Conservation (phyloP, 1,284 basidiomycete genomes). For the Erythrobasidium hasegawianum region DNA sequence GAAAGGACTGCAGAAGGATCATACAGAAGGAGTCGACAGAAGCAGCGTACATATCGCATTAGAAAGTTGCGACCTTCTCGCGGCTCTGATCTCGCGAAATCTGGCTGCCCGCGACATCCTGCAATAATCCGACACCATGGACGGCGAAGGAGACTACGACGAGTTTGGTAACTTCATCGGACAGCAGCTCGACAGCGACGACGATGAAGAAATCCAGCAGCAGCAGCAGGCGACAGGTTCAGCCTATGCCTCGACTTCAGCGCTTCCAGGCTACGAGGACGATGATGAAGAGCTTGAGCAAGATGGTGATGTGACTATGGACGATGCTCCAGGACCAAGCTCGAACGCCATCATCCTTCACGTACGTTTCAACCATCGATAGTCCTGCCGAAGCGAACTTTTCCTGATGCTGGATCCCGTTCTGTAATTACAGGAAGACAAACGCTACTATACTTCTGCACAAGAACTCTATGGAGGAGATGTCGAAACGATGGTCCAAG, state of each 20-base stretch:
- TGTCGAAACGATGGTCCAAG: constrained; percentile 95
- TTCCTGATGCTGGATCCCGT: no score
- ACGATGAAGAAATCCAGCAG: constrained; percentile 53
- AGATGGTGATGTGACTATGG: constrained; percentile 56
- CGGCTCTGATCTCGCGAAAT: no score
- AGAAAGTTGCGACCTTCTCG: no score
- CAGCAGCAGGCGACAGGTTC: constrained; percentile 21
- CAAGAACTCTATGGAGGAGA: constrained; percentile 86
- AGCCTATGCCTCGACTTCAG: constrained; percentile 41
- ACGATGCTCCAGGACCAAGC: constrained; percentile 38
- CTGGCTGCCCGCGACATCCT: no score
- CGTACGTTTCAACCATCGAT: constrained; percentile 66
- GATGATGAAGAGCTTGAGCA: constrained; percentile 57
- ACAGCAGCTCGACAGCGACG: constrained; percentile 83
- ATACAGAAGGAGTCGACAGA: no score
- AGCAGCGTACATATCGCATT: no score
- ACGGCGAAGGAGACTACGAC: constrained; percentile 34
- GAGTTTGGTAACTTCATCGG: constrained; percentile 92
- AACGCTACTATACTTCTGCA: constrained; percentile 94
- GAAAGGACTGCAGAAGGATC: no score
- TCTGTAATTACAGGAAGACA: constrained; percentile 71
- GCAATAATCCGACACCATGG: no score
- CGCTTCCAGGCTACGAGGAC: constrained; percentile 51
- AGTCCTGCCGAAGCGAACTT: constrained; percentile 50
- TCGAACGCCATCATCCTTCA: constrained; percentile 32